A percentile compares a stretch with the other conserved stretches of the same genome.
Conservation (phyloP, 1,284 basidiomycete genomes). For the Ganoderma resinaceum region DNA sequence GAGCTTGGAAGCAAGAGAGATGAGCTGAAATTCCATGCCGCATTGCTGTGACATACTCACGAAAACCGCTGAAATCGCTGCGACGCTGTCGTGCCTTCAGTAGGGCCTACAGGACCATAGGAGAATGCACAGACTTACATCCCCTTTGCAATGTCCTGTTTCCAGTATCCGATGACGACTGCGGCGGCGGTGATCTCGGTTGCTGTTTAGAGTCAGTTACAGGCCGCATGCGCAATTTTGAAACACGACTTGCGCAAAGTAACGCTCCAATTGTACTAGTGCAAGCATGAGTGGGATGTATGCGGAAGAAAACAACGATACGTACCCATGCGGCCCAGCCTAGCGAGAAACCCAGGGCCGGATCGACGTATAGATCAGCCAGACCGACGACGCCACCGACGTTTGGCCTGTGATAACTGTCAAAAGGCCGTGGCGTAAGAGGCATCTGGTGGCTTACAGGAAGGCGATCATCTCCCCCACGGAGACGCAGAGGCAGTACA, state of each 20-base stretch:
- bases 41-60: constrained; percentile 19
- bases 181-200: constrained; percentile 40
- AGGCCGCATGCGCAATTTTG: too few species aligned
- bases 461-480: constrained; percentile 43
- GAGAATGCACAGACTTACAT: constrained; percentile 22
- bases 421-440: not conserved
- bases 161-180: constrained; percentile 36
- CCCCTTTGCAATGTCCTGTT: constrained; percentile 18
- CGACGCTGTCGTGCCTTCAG: constrained; percentile 18
- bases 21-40: not conserved
- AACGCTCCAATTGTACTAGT: constrained; percentile 42
- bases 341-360: constrained; percentile 39
- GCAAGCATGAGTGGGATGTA: not conserved
- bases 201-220: constrained; percentile 24
- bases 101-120: not conserved
- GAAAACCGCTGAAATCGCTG: constrained; percentile 31
- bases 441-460: constrained; percentile 28
- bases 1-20: constrained; percentile 54
- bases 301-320: not conserved
- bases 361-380: constrained; percentile 50
- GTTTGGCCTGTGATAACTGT: constrained; percentile 64
- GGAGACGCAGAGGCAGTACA: constrained; percentile 48
- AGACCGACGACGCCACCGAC: constrained; percentile 83
- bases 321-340: constrained; percentile 43
- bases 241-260: constrained; percentile 35